phyloP scores from a whole-genome alignment of 2,329 filamentous ascomycete genomes.

The Escovopsis sp. region DNA sequence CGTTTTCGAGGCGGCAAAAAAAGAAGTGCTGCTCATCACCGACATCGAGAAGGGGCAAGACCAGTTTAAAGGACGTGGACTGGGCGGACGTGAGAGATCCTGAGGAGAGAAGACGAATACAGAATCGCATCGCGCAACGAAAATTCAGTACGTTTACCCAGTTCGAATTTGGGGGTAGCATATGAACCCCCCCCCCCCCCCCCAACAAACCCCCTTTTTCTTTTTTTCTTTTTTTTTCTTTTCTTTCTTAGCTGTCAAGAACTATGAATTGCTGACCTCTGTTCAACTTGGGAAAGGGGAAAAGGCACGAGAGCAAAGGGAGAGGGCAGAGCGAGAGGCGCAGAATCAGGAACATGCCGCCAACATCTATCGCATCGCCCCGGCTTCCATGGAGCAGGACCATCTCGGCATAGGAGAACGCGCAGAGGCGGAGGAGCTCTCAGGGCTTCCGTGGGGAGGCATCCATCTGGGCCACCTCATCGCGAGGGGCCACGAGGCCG shows the following conservation, averaged over 20 bases:
- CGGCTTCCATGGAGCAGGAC: constrained; percentile 20
- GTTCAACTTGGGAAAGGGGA: constrained; percentile 35
- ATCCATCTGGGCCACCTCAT: constrained; percentile 45
- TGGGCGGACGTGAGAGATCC: constrained; percentile 58
- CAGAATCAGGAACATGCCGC: constrained; percentile 50
- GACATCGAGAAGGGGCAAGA: constrained; percentile 26
- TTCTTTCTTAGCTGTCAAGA: background rate
- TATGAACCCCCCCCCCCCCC: background rate
- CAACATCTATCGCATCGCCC: constrained; percentile 47
- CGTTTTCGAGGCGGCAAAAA: background rate
- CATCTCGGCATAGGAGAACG: constrained; percentile 13
- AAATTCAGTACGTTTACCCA: constrained; percentile 49
- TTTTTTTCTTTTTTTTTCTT: no score
- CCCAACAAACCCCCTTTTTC: background rate
- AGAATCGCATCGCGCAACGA: constrained; percentile 62
- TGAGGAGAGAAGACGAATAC: constrained; percentile 56
- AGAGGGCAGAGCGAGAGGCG: constrained; percentile 46
- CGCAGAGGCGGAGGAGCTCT: constrained; percentile 36
- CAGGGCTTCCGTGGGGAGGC: constrained; percentile 59
- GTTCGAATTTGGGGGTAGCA: no score
- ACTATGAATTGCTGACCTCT: constrained; percentile 4
- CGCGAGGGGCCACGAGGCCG: constrained; percentile 33
- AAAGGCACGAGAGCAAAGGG: constrained; percentile 52
- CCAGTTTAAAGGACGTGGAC: constrained; percentile 37
- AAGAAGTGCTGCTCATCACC: constrained; percentile 15